These are phyloP conservation scores for Penstemon barbatus DNA, from an alignment of 257 asterid genomes.

Conservation along the genomic window DNA sequence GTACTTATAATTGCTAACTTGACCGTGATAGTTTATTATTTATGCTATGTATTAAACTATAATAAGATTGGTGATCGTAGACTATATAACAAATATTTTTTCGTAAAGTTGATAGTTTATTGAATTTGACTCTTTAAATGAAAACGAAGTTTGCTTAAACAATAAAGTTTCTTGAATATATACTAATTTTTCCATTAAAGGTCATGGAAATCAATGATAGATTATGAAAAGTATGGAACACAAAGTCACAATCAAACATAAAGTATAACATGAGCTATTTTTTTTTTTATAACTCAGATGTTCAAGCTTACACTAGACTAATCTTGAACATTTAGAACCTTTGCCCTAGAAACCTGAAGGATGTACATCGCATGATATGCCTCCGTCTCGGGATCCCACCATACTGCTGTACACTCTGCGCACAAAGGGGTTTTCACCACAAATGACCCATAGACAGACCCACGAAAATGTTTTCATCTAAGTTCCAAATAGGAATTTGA, in stretches of 20 bases:
- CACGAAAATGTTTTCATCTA: too few species aligned
- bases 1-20: not conserved
- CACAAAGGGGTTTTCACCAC: too few species aligned
- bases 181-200: not conserved
- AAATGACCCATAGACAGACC: too few species aligned
- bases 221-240: not conserved
- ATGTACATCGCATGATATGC: too few species aligned
- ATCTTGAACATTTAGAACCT: too few species aligned
- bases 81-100: not conserved
- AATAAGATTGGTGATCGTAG: too few species aligned
- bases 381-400: too few species aligned
- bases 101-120: slow-evolving; percentile 19
- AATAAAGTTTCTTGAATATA: slow-evolving; percentile 13
- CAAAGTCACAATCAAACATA: not conserved
- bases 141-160: slow-evolving; percentile 29
- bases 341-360: too few species aligned
- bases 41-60: not conserved
- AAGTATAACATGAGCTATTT: not conserved
- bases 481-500: too few species aligned
- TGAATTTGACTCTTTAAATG: slow-evolving; percentile 7
- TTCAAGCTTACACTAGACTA: too few species aligned
- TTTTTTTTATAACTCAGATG: not conserved
- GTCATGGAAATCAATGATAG: not conserved
- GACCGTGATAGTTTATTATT: slow-evolving; percentile 23
- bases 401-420: too few species aligned